A percentile compares a stretch with the other conserved stretches of the same genome.
Evolutionary conservation across 805 yeast species (phyloP).

Genomic region (Zygotorulaspora danielsina): DNA sequence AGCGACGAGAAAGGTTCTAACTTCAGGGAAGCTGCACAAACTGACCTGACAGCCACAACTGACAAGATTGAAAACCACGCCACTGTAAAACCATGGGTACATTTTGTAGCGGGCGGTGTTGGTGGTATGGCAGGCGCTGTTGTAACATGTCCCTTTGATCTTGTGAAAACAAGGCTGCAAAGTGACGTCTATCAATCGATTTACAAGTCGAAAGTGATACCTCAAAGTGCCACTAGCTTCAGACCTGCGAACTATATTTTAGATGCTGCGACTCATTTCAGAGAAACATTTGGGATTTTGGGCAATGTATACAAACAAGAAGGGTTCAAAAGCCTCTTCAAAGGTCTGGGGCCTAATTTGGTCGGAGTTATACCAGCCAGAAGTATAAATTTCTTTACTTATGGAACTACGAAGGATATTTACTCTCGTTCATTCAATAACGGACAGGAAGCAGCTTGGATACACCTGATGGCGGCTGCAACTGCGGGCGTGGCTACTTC

Average conservation of each 20-base stretch:
- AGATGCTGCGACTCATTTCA: slow-evolving; percentile 65
- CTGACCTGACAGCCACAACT: slow-evolving; percentile 19
- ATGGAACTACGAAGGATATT: slow-evolving; percentile 85
- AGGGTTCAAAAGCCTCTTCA: slow-evolving; percentile 82
- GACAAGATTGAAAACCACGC: slow-evolving; percentile 15
- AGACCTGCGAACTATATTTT: slow-evolving; percentile 33
- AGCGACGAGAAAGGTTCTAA: slow-evolving; percentile 70
- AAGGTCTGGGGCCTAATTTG: slow-evolving; percentile 93
- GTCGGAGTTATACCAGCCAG: slow-evolving; percentile 98
- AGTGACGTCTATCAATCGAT: slow-evolving; percentile 70
- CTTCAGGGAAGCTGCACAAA: slow-evolving; percentile 37
- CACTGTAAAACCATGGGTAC: slow-evolving; percentile 57
- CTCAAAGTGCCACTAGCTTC: slow-evolving; percentile 5
- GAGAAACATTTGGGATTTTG: slow-evolving; percentile 74
- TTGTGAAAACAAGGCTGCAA: slow-evolving; percentile 91
- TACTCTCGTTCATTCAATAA: slow-evolving; percentile 62
- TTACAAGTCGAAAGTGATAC: slow-evolving; percentile 38
- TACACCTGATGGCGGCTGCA: slow-evolving; percentile 82
- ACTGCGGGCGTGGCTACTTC: slow-evolving; percentile 92
- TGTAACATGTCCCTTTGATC: slow-evolving; percentile 91
- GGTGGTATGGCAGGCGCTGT: slow-evolving; percentile 99
- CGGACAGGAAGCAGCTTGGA: slow-evolving; percentile 75
- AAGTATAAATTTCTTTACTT: slow-evolving; percentile 92
- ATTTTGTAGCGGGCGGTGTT: slow-evolving; percentile 84
- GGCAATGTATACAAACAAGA: slow-evolving; percentile 64